A percentile compares a stretch with the other conserved stretches of the same genome.
Conservation (phyloP, 495 filamentous ascomycete species). For the Penicillium pancosmium region DNA sequence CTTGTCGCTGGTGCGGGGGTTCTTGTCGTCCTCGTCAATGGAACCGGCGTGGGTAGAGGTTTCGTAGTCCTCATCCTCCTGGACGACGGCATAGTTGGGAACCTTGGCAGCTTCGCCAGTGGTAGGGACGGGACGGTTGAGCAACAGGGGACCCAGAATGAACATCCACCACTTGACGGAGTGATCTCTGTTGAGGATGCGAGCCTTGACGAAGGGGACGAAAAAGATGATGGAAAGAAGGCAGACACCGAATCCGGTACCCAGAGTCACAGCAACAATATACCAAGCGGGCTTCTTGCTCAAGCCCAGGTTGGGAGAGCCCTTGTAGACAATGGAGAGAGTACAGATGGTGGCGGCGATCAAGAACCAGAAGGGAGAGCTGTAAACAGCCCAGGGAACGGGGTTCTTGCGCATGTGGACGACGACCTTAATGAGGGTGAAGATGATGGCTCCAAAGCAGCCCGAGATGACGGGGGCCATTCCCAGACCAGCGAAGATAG, state of each 20-base stretch:
- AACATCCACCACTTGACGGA: constrained; percentile 57
- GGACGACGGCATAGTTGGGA: constrained; percentile 57
- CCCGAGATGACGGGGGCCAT: constrained; percentile 63
- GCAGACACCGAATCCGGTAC: constrained; percentile 52
- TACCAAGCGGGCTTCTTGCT: constrained; percentile 59
- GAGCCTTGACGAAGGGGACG: constrained; percentile 57
- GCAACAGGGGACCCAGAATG: constrained; percentile 55
- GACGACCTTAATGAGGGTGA: constrained; percentile 61
- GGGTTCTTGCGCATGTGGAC: constrained; percentile 62
- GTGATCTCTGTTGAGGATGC: constrained; percentile 57
- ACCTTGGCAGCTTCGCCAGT: constrained; percentile 49
- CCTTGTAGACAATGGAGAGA: constrained; percentile 67
- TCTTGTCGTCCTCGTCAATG: constrained; percentile 38
- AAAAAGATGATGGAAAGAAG: constrained; percentile 60
- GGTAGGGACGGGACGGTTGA: constrained; percentile 44
- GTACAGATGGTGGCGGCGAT: constrained; percentile 60
- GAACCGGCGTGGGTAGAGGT: constrained; percentile 27
- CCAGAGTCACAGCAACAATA: constrained; percentile 58
- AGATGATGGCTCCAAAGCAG: constrained; percentile 58
- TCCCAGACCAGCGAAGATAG: constrained; percentile 62
- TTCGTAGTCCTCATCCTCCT: constrained; percentile 41
- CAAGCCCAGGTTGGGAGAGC: constrained; percentile 57
- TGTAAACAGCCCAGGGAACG: constrained; percentile 58
- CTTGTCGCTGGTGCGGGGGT: constrained; percentile 33
- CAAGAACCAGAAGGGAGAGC: constrained; percentile 61